Base-by-base conservation (phyloP, 371 early-diverging fungal genomes). In the Rozella allomycis region DNA sequence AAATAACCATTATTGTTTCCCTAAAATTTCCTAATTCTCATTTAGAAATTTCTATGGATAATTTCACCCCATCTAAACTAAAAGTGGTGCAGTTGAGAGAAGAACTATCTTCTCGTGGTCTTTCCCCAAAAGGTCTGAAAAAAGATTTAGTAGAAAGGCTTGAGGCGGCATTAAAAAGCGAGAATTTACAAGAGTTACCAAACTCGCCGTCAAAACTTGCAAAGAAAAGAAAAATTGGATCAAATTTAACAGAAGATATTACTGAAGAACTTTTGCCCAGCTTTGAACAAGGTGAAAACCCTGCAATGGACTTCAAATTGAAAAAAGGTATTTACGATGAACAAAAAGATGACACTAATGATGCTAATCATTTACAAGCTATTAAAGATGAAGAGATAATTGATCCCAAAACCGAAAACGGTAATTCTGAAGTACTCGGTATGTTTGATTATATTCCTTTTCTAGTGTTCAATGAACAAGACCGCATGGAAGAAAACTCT, bases 91-190 rank as follows among this genome's bases (percentile, higher is more conserved):
- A 78, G 26, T 55, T 78, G 34, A 59, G 63, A 35, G 51, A 51
- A 36, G 71, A 71, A 44, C 53, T 78, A 3, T 40, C 51, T 4
- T 51, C 54, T 3, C 62, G 75, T 17, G 51, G 54, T 3, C 37
- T 78, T 14, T 31, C 76, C 6, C 64, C 60, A 1, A 67, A 60
- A 16, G 78, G 78, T 1, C 55, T 77, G 25, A 78, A 78, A 45
- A 69, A 67, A 34, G 78, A 74, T 7, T 45, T 78, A 6, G 46
- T 73, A 3, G 49, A 55, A 26, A 65, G 78, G 17, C 53, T 78
- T 16, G 57, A 61, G 31, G 59, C 67, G 39, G 70, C 60, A 13
- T 31, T 31, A 22, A 6, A 3, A 13, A 22, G 17, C n/a, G 5
- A 17, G 12, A 26, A 26, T 26, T 26, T 14, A 14, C 17, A 2